Evolutionary conservation across 1,139 yeast genomes (phyloP), one percentile per base, ranked within the genome.

Genomic region (Kodamaea suecica): DNA sequence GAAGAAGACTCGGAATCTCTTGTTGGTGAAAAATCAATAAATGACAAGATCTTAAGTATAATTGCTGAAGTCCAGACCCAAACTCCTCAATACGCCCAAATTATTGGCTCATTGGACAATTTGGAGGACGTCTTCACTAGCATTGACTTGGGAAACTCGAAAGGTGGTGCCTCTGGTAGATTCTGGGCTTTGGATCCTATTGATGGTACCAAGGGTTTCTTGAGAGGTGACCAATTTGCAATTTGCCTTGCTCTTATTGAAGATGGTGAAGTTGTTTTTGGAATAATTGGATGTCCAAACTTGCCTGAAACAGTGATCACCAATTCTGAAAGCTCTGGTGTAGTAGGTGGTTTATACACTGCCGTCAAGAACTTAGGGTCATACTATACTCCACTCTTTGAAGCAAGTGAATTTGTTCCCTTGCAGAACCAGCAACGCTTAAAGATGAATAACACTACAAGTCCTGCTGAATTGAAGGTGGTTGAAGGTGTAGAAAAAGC

Each of bases 171-270:
- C 25, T 66, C 61, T 30, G 95, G 96, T 20, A 70, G 97, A 44
- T 79, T 85, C 58, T 92, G 99, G 99, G 95, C 97, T 0, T 65
- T 92, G 52, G 99, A 92, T 55, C 99, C 99, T 23, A 90, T 92
- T 43, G 99, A 92, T 55, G 99, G 99, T 11, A 92, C 99, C 14
- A 90, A 90, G 57, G 99, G 99, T 0, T 92, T 92, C 54, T 67
- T 92, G 39, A 73, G 99, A 54, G 95, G 95, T 28, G 97, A 90
- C 43, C 99, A 92, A 58, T 92, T 87, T 59, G 97, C 98, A 3
- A 95, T 92, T 2, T 94, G 99, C 55, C 66, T 92, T 37, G 97
- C 95, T 0, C 66, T 92, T 45, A 80, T 92, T 36, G 94, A 81
- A 30, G 83, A 90, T 52, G 95, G 96, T 9, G 67, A 76, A 39